Base-by-base conservation (phyloP, 164 flowering plant species). In the Umbellularia californica region DNA sequence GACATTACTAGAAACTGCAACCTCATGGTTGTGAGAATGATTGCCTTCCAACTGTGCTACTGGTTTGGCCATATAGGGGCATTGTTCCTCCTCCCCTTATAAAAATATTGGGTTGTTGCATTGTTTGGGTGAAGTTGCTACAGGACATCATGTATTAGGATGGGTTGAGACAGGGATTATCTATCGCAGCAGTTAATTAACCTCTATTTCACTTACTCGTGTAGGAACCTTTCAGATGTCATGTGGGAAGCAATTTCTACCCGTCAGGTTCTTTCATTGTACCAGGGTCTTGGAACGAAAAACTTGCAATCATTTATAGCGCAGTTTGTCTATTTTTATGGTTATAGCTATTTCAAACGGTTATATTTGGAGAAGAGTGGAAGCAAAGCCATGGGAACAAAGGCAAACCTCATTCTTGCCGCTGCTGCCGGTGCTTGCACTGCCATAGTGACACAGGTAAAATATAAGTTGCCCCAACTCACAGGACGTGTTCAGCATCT, bases 341-440 rank as follows among this genome's bases (percentile, higher is more conserved):
- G 87, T 55, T 88, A 88, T 64, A 87, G 87, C 78, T 84, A 85
- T 80, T 83, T 88, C 68, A 87, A 81, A 82, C 82, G 78, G 73
- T 67, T 84, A 27, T 87, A 86, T 77, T 55, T 86, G 88, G 82
- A 72, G n/a, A 67, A 17, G 19, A 67, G 75, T 81, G 84, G 87
- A 69, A 72, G 65, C 15, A 90, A 87, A 81, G 84, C 86, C 58
- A 81, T 88, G 60, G 90, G 89, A 77, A 90, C 92, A 14, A 83
- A 77, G 68, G 89, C 94, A 67, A 90, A 90, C 78, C 76, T 90
- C 80, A 58, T 88, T 52, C 58, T 88, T 78, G 94, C 94, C 70
- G 91, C 90, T 52, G 94, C 87, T 74, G 89, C 94, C 60, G 94
- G 92, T 60, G 90, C 89, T 70, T 88, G 87, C 75, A 88, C 89